These are phyloP conservation scores for Barnettozyma populi DNA, from an alignment of 805 yeast species.

Conservation along the genomic window DNA sequence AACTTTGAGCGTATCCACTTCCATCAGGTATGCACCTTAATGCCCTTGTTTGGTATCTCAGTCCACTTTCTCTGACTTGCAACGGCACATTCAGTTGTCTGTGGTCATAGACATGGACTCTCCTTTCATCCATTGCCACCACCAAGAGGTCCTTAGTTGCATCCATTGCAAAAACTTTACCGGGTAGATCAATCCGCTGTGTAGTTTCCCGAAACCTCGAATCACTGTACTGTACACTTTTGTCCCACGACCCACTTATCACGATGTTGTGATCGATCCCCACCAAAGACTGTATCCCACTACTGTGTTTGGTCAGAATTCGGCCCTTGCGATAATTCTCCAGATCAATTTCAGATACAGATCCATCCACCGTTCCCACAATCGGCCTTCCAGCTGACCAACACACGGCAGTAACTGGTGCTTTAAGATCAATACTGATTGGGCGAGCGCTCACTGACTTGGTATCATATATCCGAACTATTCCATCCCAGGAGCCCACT, in stretches of 20 bases:
- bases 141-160: slow-evolving; percentile 39
- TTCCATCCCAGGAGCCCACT: slow-evolving; percentile 56
- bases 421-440: slow-evolving; percentile 16
- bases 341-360: slow-evolving; percentile 45
- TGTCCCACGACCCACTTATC: slow-evolving; percentile 62
- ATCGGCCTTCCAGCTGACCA: slow-evolving; percentile 30
- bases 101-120: slow-evolving; percentile 52
- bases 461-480: slow-evolving; percentile 38
- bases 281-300: slow-evolving; percentile 36
- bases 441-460: slow-evolving; percentile 22
- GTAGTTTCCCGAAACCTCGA: slow-evolving; percentile 22
- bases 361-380: slow-evolving; percentile 51
- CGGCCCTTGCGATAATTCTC: slow-evolving; percentile 34
- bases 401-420: slow-evolving; percentile 17
- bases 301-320: slow-evolving; percentile 28
- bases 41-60: slow-evolving; percentile 59
- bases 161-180: slow-evolving; percentile 63
- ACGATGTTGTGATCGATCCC: slow-evolving; percentile 28
- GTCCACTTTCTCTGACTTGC: slow-evolving; percentile 54
- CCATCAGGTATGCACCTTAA: slow-evolving; percentile 49
- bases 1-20: slow-evolving; percentile 59
- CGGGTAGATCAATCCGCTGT: slow-evolving; percentile 27
- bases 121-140: slow-evolving; percentile 48
- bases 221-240: slow-evolving; percentile 44
- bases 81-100: slow-evolving; percentile 41